Percentiles rank a stretch among this genome's conserved stretches.
These are phyloP conservation scores for Yamadazyma dendronema DNA, from an alignment of 1,139 yeast species.

Conservation along the genomic window DNA sequence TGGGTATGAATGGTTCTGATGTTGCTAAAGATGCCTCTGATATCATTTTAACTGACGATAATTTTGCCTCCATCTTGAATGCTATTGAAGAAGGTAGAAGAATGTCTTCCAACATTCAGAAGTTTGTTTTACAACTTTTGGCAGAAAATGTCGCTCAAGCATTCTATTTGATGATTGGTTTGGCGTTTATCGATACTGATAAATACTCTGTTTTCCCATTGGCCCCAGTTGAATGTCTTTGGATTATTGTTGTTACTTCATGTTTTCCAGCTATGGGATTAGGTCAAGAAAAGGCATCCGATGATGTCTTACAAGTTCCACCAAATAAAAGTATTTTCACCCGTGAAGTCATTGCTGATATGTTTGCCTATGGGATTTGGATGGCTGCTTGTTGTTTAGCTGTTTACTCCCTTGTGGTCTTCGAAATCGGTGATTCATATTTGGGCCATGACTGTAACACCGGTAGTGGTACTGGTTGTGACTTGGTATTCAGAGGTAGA, in stretches of 20 bases:
- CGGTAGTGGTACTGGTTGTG: constrained; percentile 37
- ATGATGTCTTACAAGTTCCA: constrained; percentile 64
- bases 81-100: constrained; percentile 84
- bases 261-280: constrained; percentile 90
- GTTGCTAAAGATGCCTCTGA: constrained; percentile 82
- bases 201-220: constrained; percentile 72
- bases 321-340: constrained; percentile 69
- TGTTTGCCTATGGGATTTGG: constrained; percentile 70
- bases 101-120: constrained; percentile 78
- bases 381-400: constrained; percentile 74
- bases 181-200: constrained; percentile 61
- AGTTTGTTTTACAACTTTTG: constrained; percentile 74
- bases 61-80: constrained; percentile 72
- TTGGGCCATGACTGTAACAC: constrained; percentile 66
- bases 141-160: constrained; percentile 84
- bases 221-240: constrained; percentile 75
- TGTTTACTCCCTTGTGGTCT: constrained; percentile 64
- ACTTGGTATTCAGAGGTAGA: constrained; percentile 72
- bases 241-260: constrained; percentile 78
- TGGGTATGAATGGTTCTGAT: constrained; percentile 81
- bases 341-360: constrained; percentile 68
- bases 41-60: constrained; percentile 72
- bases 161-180: constrained; percentile 64
- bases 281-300: constrained; percentile 67
- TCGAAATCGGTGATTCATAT: constrained; percentile 64